These are phyloP conservation scores for Tolypocladium endophyticum DNA, from an alignment of 2,329 filamentous ascomycete genomes.

Conservation along the genomic window DNA sequence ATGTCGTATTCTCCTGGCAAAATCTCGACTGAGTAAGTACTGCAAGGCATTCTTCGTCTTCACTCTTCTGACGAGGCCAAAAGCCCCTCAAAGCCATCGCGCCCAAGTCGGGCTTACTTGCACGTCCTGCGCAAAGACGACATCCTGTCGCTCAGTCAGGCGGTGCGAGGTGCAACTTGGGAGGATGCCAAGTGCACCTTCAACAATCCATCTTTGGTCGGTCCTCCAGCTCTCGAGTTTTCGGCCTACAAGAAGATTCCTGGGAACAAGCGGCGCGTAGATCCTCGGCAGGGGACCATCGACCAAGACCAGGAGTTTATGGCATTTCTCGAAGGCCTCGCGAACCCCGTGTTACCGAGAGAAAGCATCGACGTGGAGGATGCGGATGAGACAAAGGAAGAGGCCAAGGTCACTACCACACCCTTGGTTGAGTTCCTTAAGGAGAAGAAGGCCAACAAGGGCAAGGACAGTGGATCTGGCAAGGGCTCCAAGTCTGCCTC, in stretches of 20 bases:
- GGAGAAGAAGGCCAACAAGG: slow-evolving; percentile 78
- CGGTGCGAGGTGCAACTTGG: slow-evolving; percentile 60
- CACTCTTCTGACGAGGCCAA: slow-evolving; percentile 3
- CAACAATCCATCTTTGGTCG: slow-evolving; percentile 61
- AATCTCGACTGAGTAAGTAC: slow-evolving; percentile 67
- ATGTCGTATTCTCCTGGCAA: slow-evolving; percentile 57
- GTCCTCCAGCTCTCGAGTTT: slow-evolving; percentile 71
- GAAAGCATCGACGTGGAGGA: slow-evolving; percentile 31
- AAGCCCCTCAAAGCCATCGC: slow-evolving; percentile 76
- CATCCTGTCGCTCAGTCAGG: slow-evolving; percentile 56
- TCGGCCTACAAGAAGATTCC: slow-evolving; percentile 78
- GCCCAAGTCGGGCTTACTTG: slow-evolving; percentile 70
- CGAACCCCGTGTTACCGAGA: slow-evolving; percentile 49
- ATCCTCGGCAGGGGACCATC: slow-evolving; percentile 85
- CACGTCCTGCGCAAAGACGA: slow-evolving; percentile 65
- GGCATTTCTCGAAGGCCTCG: slow-evolving; percentile 78
- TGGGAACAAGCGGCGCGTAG: slow-evolving; percentile 60
- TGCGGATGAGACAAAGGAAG: slow-evolving; percentile 33
- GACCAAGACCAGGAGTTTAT: slow-evolving; percentile 96
- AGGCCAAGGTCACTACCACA: slow-evolving; percentile 63
- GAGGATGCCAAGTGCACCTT: slow-evolving; percentile 72
- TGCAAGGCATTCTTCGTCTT: background rate
- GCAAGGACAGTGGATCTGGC: slow-evolving; percentile 37
- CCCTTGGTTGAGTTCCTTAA: slow-evolving; percentile 83
- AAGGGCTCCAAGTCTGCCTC: slow-evolving; percentile 36